Evolutionary conservation across 371 early-diverging fungal genomes (phyloP).

Genomic region (Dichotomocladium elegans): DNA sequence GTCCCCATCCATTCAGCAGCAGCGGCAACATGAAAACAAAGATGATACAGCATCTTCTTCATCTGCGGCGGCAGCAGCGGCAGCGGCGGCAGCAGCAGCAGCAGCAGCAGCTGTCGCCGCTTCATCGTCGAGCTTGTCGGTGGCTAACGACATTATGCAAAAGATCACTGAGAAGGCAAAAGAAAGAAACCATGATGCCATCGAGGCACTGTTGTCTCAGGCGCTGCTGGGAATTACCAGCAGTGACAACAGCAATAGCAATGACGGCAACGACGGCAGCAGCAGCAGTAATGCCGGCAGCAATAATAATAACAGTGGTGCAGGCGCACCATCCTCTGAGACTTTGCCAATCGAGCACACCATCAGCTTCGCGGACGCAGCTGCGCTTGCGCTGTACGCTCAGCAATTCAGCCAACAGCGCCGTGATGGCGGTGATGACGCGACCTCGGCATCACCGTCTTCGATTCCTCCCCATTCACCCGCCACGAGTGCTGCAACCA

Average conservation of each 20-base stretch:
- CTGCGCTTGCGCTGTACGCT: conserved; percentile 40
- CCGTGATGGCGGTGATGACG: neutral
- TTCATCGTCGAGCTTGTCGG: neutral
- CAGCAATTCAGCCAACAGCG: conserved; percentile 30
- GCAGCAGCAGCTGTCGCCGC: neutral
- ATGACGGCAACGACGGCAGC: no score
- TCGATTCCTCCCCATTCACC: neutral
- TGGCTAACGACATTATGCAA: conserved; percentile 25
- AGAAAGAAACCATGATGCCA: conserved; percentile 38
- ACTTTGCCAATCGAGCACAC: conserved; percentile 6
- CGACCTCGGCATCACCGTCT: neutral
- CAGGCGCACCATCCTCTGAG: neutral
- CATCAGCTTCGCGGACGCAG: conserved; percentile 36
- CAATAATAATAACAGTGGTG: neutral
- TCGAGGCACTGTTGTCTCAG: conserved; percentile 40
- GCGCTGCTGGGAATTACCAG: conserved; percentile 22
- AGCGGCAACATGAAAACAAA: no score
- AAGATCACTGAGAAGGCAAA: conserved; percentile 44
- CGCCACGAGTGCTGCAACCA: conserved; percentile 1
- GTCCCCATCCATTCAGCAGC: conserved; percentile 4
- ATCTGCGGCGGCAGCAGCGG: neutral
- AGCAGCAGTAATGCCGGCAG: neutral
- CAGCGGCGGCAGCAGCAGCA: neutral
- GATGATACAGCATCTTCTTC: neutral
- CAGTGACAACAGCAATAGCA: neutral